phyloP scores from a whole-genome alignment of 2,329 filamentous ascomycete genomes.

The Aureobasidium uvarum region DNA sequence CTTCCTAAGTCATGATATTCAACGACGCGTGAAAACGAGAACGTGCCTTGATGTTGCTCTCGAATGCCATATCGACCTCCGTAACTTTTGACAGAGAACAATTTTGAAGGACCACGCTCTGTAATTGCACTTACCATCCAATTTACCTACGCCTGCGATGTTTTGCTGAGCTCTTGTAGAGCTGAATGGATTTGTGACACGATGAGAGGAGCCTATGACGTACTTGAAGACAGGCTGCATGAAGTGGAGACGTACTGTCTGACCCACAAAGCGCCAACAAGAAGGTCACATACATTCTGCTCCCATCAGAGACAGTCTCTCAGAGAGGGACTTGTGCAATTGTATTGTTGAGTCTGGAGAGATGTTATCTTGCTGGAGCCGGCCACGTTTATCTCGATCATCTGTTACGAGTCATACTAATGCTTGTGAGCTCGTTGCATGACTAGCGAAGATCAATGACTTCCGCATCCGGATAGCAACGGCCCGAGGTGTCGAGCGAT shows the following conservation, averaged over 20 bases:
- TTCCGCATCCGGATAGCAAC: slow-evolving; percentile 22
- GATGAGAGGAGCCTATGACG: background rate
- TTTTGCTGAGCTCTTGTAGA: background rate
- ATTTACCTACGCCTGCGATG: background rate
- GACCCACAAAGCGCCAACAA: background rate
- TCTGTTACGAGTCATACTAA: background rate
- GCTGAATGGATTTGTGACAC: background rate
- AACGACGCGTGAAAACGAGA: background rate
- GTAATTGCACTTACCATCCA: background rate
- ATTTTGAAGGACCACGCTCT: background rate
- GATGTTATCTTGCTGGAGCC: background rate
- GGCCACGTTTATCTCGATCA: background rate
- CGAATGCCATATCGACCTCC: background rate
- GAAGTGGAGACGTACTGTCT: background rate
- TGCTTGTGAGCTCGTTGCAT: background rate
- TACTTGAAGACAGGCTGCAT: background rate
- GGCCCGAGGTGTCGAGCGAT: slow-evolving; percentile 6
- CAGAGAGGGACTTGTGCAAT: background rate
- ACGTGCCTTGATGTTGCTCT: background rate
- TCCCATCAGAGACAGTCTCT: background rate
- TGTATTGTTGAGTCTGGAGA: background rate
- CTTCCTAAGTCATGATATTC: background rate
- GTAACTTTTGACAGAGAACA: background rate
- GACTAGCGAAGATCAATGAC: background rate
- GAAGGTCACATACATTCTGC: background rate